phyloP scores from a whole-genome alignment of 257 asterid species.

The Nicotiana undulata region DNA sequence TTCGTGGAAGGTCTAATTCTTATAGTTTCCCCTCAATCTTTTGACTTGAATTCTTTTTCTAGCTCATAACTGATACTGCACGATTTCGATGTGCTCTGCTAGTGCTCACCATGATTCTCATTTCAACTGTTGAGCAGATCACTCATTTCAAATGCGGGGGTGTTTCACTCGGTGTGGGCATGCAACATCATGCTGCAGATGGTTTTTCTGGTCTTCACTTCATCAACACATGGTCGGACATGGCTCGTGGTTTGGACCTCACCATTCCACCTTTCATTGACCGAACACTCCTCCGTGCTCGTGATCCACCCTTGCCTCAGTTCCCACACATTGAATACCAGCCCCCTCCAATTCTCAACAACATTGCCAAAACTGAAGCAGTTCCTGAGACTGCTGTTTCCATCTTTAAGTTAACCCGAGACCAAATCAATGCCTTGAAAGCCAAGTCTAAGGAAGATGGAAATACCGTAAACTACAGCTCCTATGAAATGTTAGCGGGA shows the following conservation, averaged over 20 bases:
- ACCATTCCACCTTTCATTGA: slow-evolving; percentile 64
- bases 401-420: slow-evolving; percentile 52
- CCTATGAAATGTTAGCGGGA: slow-evolving; percentile 77
- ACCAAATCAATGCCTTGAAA: slow-evolving; percentile 51
- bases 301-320: slow-evolving; percentile 67
- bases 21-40: too few relatives aligned
- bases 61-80: background rate
- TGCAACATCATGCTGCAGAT: slow-evolving; percentile 88
- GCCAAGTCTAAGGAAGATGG: slow-evolving; percentile 56
- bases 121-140: slow-evolving; percentile 31
- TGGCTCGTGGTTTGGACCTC: slow-evolving; percentile 76
- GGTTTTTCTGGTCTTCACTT: slow-evolving; percentile 93
- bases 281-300: slow-evolving; percentile 72
- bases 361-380: background rate
- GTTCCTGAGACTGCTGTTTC: slow-evolving; percentile 39
- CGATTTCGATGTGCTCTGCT: background rate
- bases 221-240: slow-evolving; percentile 91
- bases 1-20: too few relatives aligned
- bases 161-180: slow-evolving; percentile 83
- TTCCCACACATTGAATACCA: slow-evolving; percentile 84
- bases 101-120: background rate
- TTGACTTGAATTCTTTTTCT: too few relatives aligned
- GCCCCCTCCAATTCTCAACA: slow-evolving; percentile 62
- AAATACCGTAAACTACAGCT: slow-evolving; percentile 46
- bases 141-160: slow-evolving; percentile 92